These are phyloP conservation scores for Peterozyma toletana DNA, from an alignment of 805 yeast species.

Conservation along the genomic window DNA sequence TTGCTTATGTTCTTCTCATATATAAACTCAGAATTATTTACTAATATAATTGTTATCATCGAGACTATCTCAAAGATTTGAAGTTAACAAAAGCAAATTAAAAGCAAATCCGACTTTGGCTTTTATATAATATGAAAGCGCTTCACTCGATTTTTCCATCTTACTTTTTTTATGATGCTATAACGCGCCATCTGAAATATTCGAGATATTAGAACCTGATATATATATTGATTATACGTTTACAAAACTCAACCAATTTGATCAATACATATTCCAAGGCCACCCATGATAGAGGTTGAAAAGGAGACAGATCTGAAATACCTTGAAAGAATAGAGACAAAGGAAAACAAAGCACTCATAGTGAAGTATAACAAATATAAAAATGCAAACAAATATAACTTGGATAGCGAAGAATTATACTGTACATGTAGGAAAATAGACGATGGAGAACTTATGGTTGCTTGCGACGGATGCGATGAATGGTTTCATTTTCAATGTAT, in stretches of 20 bases:
- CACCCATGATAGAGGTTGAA: background rate
- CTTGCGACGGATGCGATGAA: conserved; percentile 91
- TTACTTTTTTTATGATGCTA: no score
- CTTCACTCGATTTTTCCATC: no score
- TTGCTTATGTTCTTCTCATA: no score
- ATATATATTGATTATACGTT: background rate
- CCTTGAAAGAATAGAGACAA: conserved; percentile 1
- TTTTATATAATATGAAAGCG: no score
- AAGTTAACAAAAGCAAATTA: no score
- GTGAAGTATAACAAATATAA: conserved; percentile 19
- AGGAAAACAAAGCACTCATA: conserved; percentile 13
- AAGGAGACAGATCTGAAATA: background rate
- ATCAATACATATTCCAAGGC: background rate
- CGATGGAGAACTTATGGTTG: conserved; percentile 80
- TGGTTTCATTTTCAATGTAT: conserved; percentile 89
- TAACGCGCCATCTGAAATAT: no score
- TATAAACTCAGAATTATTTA: no score
- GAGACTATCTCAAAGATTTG: no score
- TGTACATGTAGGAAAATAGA: conserved; percentile 80
- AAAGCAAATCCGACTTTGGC: no score
- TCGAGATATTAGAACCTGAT: no score
- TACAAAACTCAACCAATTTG: background rate
- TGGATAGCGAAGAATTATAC: conserved; percentile 55
- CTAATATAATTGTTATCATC: no score
- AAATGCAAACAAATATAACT: conserved; percentile 30